Evolutionary conservation across 352 stramenopile genomes (phyloP), one percentile per base, ranked within the genome.

Genomic region (Globisporangium nodosum): DNA sequence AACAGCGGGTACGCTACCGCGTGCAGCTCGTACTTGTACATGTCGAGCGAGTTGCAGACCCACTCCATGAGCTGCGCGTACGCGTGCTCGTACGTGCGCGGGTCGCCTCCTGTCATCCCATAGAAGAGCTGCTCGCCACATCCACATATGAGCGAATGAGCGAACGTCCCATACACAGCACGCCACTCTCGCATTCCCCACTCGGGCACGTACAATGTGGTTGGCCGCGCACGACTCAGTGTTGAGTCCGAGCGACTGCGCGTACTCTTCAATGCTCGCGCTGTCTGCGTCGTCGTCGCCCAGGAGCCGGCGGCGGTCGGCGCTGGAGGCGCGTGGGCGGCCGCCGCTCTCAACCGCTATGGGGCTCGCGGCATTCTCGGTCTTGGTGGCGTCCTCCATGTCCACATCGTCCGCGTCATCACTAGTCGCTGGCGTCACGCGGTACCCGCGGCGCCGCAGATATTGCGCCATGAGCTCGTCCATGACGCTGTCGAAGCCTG

Each of bases 1-100:
- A 91, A 94, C 53, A 94, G 63, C 39, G 85, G 85, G 37, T 88
- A 94, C 35, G 78, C 69, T 46, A 94, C 74, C 0, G 75, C 78
- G 56, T 94, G 82, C 48, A 94, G 65, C 63, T 94, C 85, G 64
- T 82, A 88, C 55, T 88, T 88, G 66, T 91, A 91, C 81, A 91
- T 88, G 54, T 94, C 85, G 13, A 94, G 65, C 61, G 85, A 88
- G 63, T 91, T 92, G 66, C 77, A 85, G 50, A 94, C 86, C 85
- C 85, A 94, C 45, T 88, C 77, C 43, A 89, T 49, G n/a, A 94
- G 67, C 60, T 78, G 73, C 18, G 56, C 56, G 63, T 92, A 94
- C 56, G 80, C 78, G 6, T 88, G 75, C n/a, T 80, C 70, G 59
- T 90, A 94, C 24, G 69, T 66, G 24, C 59, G 58, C 5, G 81